Base-by-base conservation (phyloP, 2,329 filamentous ascomycete genomes). In the Fusarium setosum region DNA sequence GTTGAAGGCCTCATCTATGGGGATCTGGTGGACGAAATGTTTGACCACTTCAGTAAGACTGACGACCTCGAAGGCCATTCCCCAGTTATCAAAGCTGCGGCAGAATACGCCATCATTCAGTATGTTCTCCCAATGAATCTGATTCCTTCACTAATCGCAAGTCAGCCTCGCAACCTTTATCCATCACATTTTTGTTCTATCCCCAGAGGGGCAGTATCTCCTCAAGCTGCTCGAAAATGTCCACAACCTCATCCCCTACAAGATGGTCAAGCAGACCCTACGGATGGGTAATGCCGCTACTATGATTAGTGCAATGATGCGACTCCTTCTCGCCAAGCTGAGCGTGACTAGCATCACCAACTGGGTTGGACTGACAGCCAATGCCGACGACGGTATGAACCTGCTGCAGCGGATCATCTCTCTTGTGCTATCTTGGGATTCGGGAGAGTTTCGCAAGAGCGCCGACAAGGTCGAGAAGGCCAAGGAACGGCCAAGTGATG, bases 301-400 rank as follows among this genome's bases (percentile, higher is more conserved):
- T 18, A 94, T 96, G 92, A 89, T 95, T 56, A 91, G 86, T 71
- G 92, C 85, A 58, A 89, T 95, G 84, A 84, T 92, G 74, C 86
- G 83, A 52, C 79, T 95, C 15, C 82, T 94, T 15, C 82, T 96
- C 13, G 89, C 92, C n/a, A 96, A 96, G 77, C 80, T 94, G 56
- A 92, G 90, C 66, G 82, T 95, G 5, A 88, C 88, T 2, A 88
- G 88, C 8, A 78, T 95, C 49, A 93, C 92, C 5, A 94, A 94
- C 74, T 95, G 90, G 90, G 84, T 94, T 11, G 92, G 92, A 0
- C 75, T 93, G 35, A 94, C 90, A 1, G 85, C 86, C 44, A 88
- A 87, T 44, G 86, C 89, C 1, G 88, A 93, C 63, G 91, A 94
- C 67, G 92, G 92, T 44, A 92, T 93, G 90, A 96, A 94, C 73